Evolutionary conservation across 768 basidiomycete species (phyloP), one percentile per base, ranked within the genome.

Genomic region (Botryobasidium botryosum): DNA sequence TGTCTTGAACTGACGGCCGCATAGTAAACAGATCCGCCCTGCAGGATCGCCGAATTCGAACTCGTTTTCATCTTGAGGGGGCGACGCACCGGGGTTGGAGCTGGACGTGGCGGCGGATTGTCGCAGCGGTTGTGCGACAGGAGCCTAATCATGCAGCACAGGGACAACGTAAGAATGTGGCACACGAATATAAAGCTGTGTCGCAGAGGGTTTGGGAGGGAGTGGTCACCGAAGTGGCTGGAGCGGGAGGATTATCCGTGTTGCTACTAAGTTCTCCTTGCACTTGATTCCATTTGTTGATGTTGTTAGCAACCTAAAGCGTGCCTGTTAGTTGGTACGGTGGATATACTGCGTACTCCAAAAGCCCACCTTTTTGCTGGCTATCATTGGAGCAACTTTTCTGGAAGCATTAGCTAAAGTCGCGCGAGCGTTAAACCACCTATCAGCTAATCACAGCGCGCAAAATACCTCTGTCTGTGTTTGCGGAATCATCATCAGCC

Each of bases 201-300:
- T n/a, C n/a, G n/a, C n/a, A n/a, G n/a, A 27, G 23, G 29, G 29
- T 25, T 25, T 26, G 10, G 10, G 37, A 21, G 8, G 13, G 40
- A 18, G 26, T 46, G 27, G 13, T 44, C 46, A 46, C 40, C 37
- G 52, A 45, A 48, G 53, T 44, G 25, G 56, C 36, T 48, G 54
- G 48, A 31, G 46, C 50, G 42, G 56, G 49, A 13, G 36, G 7
- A n/a, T 39, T 23, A 46, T 55, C 56, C 26, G 63, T 46, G 35
- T 66, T 61, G 48, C 72, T 68, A 28, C 71, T 72, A 40, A 94
- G 69, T 55, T 88, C 91, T 61, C 79, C 80, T 61, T 92, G 86
- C 7, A 91, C 85, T 64, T 79, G 80, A 58, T 91, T 97, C 94
- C 92, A 99, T 59, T 97, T 96, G 55, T 71, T 78, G 57, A 99